phyloP scores from a whole-genome alignment of 2,329 filamentous ascomycete genomes.

The Fusarium pseudograminearum region DNA sequence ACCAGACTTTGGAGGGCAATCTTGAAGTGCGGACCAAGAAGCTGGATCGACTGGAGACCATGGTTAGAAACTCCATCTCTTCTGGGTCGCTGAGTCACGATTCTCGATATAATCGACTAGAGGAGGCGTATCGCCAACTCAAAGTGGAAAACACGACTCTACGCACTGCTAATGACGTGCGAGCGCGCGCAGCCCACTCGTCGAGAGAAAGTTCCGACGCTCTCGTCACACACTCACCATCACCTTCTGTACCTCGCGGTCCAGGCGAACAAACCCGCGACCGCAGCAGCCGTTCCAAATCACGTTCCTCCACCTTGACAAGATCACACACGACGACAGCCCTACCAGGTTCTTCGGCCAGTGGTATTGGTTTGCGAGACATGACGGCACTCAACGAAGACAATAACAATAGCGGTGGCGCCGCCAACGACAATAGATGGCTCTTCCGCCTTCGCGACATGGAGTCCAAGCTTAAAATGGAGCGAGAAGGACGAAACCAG shows the following conservation, averaged over 20 bases:
- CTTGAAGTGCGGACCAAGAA: constrained; percentile 85
- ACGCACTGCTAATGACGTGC: constrained; percentile 70
- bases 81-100: constrained; percentile 59
- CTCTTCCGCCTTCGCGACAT: constrained; percentile 87
- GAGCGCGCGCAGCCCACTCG: constrained; percentile 62
- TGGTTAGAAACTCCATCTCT: constrained; percentile 75
- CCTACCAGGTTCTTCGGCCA: constrained; percentile 41
- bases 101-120: constrained; percentile 64
- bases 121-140: constrained; percentile 71
- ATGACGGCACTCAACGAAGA: constrained; percentile 46
- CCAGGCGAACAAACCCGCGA: constrained; percentile 61
- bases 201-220: constrained; percentile 55
- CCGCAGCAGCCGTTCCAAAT: constrained; percentile 50
- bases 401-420: constrained; percentile 5
- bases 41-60: constrained; percentile 85
- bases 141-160: constrained; percentile 78
- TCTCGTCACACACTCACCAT: constrained; percentile 60
- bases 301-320: constrained; percentile 51
- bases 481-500: constrained; percentile 85
- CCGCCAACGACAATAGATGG: constrained; percentile 77
- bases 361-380: constrained; percentile 47
- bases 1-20: constrained; percentile 84
- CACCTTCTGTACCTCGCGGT: constrained; percentile 66
- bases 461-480: constrained; percentile 88
- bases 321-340: constrained; percentile 49